Conservation (phyloP, 2,329 filamentous ascomycete genomes). For the Curvularia sp. region DNA sequence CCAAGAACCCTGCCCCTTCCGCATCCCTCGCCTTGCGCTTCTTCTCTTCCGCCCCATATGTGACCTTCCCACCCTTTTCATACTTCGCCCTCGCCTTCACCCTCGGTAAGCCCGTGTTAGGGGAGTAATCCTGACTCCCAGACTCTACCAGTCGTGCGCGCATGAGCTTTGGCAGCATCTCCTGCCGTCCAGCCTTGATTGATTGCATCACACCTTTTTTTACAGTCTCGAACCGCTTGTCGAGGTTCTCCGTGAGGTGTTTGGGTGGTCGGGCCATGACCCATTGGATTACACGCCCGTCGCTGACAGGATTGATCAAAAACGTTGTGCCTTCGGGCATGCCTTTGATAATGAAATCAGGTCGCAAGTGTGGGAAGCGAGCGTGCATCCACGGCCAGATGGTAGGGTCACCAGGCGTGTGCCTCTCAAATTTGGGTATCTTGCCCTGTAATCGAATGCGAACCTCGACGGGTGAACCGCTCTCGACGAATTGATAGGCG, state of each 20-base stretch:
- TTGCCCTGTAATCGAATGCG: constrained; percentile 18
- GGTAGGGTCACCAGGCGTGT: neutral
- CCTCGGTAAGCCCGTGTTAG: constrained; percentile 15
- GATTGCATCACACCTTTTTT: constrained; percentile 19
- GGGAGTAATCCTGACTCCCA: constrained; percentile 12
- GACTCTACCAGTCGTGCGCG: constrained; percentile 10
- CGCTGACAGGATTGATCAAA: constrained; percentile 30
- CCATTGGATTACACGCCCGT: constrained; percentile 35
- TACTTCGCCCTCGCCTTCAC: constrained; percentile 5
- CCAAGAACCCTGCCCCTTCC: constrained; percentile 4
- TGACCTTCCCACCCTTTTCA: neutral
- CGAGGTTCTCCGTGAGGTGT: constrained; percentile 7
- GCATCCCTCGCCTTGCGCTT: constrained; percentile 6
- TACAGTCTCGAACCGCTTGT: constrained; percentile 21
- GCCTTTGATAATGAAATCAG: constrained; percentile 39
- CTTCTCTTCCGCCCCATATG: constrained; percentile 11
- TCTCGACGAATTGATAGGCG: constrained; percentile 34
- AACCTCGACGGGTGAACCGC: constrained; percentile 35
- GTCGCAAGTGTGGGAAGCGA: constrained; percentile 41
- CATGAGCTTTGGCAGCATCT: constrained; percentile 20
- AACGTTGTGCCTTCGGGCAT: constrained; percentile 37
- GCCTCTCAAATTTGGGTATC: constrained; percentile 11
- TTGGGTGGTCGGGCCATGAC: constrained; percentile 22
- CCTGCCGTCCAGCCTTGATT: constrained; percentile 17
- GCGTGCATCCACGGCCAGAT: constrained; percentile 32